Conservation (phyloP, 1,284 basidiomycete species). For the Rhodotorula sp. region DNA sequence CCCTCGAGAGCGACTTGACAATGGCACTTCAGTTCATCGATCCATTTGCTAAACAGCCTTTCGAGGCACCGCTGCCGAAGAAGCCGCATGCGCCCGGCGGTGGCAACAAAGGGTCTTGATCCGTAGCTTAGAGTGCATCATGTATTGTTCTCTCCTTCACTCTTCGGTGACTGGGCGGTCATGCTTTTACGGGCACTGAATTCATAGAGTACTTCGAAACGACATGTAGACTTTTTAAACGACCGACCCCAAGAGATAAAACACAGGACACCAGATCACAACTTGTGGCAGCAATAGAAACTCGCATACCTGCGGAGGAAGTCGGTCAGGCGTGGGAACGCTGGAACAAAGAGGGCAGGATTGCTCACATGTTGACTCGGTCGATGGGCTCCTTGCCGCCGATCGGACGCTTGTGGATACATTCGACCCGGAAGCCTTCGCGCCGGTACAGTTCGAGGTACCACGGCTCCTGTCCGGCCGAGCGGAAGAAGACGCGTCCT, state of each 20-base stretch:
- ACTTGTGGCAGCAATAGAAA: slow-evolving; percentile 50
- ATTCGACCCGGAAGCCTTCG: slow-evolving; percentile 56
- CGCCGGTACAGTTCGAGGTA: slow-evolving; percentile 62
- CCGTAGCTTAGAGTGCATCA: too few relatives aligned
- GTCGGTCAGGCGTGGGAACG: neutral
- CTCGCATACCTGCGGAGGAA: slow-evolving; percentile 48
- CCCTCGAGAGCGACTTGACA: slow-evolving; percentile 27
- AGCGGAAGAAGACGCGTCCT: slow-evolving; percentile 68
- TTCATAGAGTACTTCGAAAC: neutral
- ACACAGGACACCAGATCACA: neutral
- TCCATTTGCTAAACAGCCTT: neutral
- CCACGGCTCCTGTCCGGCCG: slow-evolving; percentile 70
- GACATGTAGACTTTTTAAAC: too few relatives aligned
- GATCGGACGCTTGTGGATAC: slow-evolving; percentile 44
- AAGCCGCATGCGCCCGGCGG: neutral
- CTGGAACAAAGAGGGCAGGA: neutral
- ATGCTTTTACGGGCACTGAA: neutral
- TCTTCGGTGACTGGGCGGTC: too few relatives aligned
- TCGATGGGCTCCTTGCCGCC: slow-evolving; percentile 55
- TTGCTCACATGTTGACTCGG: slow-evolving; percentile 63
- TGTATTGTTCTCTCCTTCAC: too few relatives aligned
- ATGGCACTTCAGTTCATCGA: slow-evolving; percentile 25
- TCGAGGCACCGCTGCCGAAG: neutral
- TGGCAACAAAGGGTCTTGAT: too few relatives aligned
- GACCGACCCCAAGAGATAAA: neutral